Conservation (phyloP, 179 eudicot genomes). For the Dionaea muscipula region DNA sequence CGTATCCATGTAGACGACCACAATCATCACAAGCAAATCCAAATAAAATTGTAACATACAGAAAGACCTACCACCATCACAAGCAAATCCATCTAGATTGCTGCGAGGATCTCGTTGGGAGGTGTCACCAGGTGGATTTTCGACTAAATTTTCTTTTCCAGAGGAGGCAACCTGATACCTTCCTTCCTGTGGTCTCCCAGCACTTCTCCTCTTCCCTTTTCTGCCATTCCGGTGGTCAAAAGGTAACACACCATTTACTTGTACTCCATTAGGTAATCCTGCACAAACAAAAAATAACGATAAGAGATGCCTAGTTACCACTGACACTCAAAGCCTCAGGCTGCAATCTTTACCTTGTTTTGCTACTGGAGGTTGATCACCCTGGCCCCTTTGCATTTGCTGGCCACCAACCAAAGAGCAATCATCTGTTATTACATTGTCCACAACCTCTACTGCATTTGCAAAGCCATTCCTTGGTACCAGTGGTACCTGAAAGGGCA, state of each 20-base stretch:
- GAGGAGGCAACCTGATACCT: conserved; percentile 24
- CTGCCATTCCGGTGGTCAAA: conserved; percentile 41
- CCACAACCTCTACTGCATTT: conserved; percentile 15
- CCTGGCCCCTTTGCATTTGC: conserved; percentile 18
- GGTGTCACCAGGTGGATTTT: conserved; percentile 13
- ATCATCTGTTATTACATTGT: neutral
- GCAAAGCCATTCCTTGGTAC: conserved; percentile 24
- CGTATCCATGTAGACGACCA: too few relatives aligned
- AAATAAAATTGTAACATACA: too few relatives aligned
- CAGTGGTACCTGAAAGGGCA: conserved; percentile 26
- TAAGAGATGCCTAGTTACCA: neutral
- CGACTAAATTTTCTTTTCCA: conserved; percentile 38
- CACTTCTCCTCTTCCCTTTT: conserved; percentile 51
- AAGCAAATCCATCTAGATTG: conserved; percentile 20
- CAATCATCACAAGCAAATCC: too few relatives aligned
- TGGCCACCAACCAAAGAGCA: conserved; percentile 18
- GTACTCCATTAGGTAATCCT: conserved; percentile 35
- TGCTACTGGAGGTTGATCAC: conserved; percentile 9
- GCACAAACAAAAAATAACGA: conserved; percentile 8
- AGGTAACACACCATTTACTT: conserved; percentile 26
- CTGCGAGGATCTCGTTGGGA: conserved; percentile 14
- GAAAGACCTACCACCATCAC: conserved; percentile 31
- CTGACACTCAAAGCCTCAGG: neutral
- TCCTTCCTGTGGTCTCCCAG: conserved; percentile 35
- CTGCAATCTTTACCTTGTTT: conserved; percentile 20